Base-by-base conservation (phyloP, 2,329 filamentous ascomycete species). In the Parasarocladium wereldwijsianum region DNA sequence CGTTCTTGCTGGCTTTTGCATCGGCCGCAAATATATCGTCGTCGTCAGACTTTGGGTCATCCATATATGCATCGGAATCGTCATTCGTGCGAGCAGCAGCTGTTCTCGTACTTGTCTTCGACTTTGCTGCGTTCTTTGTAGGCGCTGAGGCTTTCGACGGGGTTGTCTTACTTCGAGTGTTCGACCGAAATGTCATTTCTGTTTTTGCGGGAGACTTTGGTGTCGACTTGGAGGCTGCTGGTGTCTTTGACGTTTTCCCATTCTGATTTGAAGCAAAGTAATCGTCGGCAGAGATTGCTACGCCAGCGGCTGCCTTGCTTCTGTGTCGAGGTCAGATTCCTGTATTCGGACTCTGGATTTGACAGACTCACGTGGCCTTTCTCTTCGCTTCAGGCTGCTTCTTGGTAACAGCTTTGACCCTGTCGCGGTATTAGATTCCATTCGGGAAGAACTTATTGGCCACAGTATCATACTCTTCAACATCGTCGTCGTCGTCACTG, bases 21-120 rank as follows among this genome's bases (percentile, higher is more conserved):
- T 82, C 74, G 4, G 78, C 76, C 10, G 76, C 79, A 51, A 86
- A 86, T 13, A 93, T 85, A 42, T 93, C 86, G n/a, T 70, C 78
- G 3, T 70, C 76, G 25, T 82, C 71, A 6, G 68, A 64, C 20
- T 79, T 75, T 19, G 75, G 76, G 31, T 81, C 77, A 13, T 82
- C 70, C 39, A 78, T 54, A 34, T 67, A 70, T 5, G 61, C 65
- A 42, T 70, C 64, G 7, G 64, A 63, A 34, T 72, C 66, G 20
- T 70, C 62, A 20, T 68, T 48, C 43, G 32, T 55, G 45, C 27
- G 62, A 57, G 29, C 53, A 54, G 32, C 58, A 51, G 2, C 58
- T 8, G 20, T 21, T 22, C 13, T 30, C 7, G 28, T 19, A 6
- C 19, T 47, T 2, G 53, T 50, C 36, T 60, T 62, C 19, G 54